Conservation (phyloP, 2,329 filamentous ascomycete genomes). For the Cercospora sp. region DNA sequence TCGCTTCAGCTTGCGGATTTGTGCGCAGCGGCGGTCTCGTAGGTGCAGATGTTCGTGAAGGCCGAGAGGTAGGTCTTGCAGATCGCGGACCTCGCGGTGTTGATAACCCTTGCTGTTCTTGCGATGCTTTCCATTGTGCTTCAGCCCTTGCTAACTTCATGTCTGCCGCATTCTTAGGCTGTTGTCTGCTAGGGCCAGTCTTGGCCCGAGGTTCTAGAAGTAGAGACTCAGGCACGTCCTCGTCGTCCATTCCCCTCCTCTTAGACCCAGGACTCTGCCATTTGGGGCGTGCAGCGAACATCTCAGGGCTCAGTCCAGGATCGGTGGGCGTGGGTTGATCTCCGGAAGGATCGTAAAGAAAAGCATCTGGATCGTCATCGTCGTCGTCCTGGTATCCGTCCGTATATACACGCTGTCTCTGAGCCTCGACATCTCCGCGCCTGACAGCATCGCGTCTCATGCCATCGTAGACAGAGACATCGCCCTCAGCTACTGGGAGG, state of each 20-base stretch:
- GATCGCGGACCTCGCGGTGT: conserved; percentile 19
- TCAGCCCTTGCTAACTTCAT: conserved; percentile 32
- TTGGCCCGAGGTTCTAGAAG: conserved; percentile 56
- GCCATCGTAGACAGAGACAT: conserved; percentile 43
- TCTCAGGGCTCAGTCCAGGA: conserved; percentile 47
- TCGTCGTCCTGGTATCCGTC: conserved; percentile 54
- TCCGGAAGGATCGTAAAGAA: conserved; percentile 52
- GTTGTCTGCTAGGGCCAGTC: conserved; percentile 14
- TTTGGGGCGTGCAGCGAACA: conserved; percentile 37
- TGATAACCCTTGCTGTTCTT: conserved; percentile 49
- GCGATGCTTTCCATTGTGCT: conserved; percentile 54
- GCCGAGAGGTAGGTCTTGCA: conserved; percentile 20
- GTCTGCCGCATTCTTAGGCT: conserved; percentile 14
- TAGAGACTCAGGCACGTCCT: conserved; percentile 64
- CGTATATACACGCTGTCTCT: conserved; percentile 46
- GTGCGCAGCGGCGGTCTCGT: conserved; percentile 38
- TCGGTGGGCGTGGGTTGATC: conserved; percentile 36
- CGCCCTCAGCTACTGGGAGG: conserved; percentile 43
- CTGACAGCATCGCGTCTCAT: conserved; percentile 47
- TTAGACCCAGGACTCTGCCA: conserved; percentile 41
- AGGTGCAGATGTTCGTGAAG: conserved; percentile 19
- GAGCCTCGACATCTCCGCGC: conserved; percentile 41
- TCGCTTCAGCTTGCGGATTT: conserved; percentile 71
- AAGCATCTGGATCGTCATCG: conserved; percentile 57
- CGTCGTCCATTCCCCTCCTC: conserved; percentile 52